phyloP scores from a whole-genome alignment of 305 asterid species.

The Fraxinus baroniana region DNA sequence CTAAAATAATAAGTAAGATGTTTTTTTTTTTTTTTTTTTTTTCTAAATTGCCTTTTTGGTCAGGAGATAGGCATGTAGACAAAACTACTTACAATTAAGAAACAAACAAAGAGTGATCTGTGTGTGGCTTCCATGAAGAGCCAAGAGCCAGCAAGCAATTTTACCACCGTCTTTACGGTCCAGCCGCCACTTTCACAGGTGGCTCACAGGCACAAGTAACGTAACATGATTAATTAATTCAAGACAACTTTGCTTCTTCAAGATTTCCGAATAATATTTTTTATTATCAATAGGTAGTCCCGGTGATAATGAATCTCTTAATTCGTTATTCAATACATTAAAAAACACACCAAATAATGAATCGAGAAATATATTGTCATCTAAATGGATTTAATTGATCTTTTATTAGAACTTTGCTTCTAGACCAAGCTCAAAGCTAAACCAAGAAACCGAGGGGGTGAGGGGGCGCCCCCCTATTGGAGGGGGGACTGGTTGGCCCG shows the following conservation, averaged over 20 bases:
- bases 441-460: too few species aligned
- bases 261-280: not conserved
- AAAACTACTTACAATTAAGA: not conserved
- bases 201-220: not conserved
- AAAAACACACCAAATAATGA: not conserved
- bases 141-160: conserved; percentile 22
- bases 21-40: too few species aligned
- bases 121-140: conserved; percentile 21
- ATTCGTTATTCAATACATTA: too few species aligned
- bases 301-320: not conserved
- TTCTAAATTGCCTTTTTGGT: too few species aligned
- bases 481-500: too few species aligned
- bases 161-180: not conserved
- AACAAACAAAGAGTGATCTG: not conserved
- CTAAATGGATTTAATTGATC: too few species aligned
- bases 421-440: too few species aligned
- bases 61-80: not conserved
- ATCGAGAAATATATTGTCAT: not conserved
- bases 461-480: too few species aligned
- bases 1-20: not conserved
- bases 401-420: too few species aligned
- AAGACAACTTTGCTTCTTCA: not conserved
- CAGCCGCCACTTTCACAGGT: conserved; percentile 3
- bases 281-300: not conserved
- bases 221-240: not conserved